These are phyloP conservation scores for Didymella lethalis DNA, from an alignment of 2,329 filamentous ascomycete species.

Conservation along the genomic window DNA sequence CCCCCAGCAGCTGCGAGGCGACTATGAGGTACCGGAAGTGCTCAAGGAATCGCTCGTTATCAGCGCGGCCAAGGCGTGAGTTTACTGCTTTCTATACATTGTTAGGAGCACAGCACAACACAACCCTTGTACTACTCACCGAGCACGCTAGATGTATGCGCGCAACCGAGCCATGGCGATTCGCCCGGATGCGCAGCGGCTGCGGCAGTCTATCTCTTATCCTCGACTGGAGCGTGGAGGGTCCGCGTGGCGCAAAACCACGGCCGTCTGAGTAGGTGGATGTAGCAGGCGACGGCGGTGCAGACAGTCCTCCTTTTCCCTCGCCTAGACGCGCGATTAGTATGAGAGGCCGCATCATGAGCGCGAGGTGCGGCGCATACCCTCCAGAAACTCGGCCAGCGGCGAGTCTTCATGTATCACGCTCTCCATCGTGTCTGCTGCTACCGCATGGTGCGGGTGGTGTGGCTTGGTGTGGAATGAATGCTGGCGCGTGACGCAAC, in stretches of 20 bases:
- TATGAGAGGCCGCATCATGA: constrained; percentile 9
- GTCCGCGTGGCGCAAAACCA: constrained; percentile 61
- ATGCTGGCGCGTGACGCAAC: constrained; percentile 24
- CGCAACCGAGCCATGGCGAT: constrained; percentile 49
- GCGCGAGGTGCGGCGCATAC: constrained; percentile 56
- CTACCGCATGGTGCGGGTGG: constrained; percentile 43
- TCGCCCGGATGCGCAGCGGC: constrained; percentile 52
- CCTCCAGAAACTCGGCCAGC: constrained; percentile 87
- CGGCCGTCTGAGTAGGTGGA: constrained; percentile 27
- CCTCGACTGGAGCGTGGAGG: constrained; percentile 58
- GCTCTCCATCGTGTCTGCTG: constrained; percentile 72
- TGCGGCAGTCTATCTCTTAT: constrained; percentile 60
- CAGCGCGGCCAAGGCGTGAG: constrained; percentile 74
- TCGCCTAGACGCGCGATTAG: constrained; percentile 44
- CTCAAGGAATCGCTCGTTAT: constrained; percentile 87
- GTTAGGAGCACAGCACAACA: constrained; percentile 22
- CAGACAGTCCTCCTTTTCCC: constrained; percentile 39
- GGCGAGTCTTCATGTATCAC: constrained; percentile 87
- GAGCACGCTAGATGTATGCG: constrained; percentile 51
- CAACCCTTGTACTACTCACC: constrained; percentile 32
- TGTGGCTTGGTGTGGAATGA: constrained; percentile 26
- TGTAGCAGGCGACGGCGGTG: constrained; percentile 33
- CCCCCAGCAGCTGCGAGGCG: constrained; percentile 85
- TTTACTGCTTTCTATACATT: constrained; percentile 70
- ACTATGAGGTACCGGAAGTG: constrained; percentile 93